Conservation (phyloP, 805 yeast genomes). For the Blastobotrys peoriensis region DNA sequence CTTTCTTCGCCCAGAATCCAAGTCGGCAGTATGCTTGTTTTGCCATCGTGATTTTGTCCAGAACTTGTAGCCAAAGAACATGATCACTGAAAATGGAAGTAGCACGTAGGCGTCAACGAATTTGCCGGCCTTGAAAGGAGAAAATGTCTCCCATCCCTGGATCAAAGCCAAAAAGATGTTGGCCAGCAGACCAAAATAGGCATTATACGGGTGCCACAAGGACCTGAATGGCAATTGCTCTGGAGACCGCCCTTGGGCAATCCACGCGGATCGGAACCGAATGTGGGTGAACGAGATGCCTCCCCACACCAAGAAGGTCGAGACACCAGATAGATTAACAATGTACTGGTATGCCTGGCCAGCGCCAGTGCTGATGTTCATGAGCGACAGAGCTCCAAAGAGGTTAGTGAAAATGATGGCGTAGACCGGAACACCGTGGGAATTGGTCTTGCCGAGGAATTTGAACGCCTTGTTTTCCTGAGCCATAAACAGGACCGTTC, state of each 20-base stretch:
- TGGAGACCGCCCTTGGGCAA: conserved; percentile 34
- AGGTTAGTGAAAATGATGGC: conserved; percentile 51
- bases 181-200: conserved; percentile 43
- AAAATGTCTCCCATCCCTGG: conserved; percentile 61
- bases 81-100: conserved; percentile 49
- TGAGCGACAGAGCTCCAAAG: conserved; percentile 50
- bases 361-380: conserved; percentile 55
- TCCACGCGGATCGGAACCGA: conserved; percentile 49
- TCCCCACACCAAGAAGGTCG: conserved; percentile 66
- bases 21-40: conserved; percentile 36
- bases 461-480: conserved; percentile 55
- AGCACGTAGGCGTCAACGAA: conserved; percentile 59
- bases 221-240: conserved; percentile 51
- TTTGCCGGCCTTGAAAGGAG: conserved; percentile 51
- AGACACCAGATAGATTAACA: conserved; percentile 59
- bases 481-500: conserved; percentile 61
- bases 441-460: conserved; percentile 45
- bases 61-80: conserved; percentile 34
- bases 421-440: conserved; percentile 57
- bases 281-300: conserved; percentile 50
- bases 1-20: conserved; percentile 37
- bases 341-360: conserved; percentile 55
- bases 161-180: conserved; percentile 50
- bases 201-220: conserved; percentile 46
- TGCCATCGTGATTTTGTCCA: conserved; percentile 38